Percentiles rank a stretch among this genome's conserved stretches.
phyloP scores from a whole-genome alignment of 2,329 filamentous ascomycete species.

The Davidsoniella neocaledoniae region DNA sequence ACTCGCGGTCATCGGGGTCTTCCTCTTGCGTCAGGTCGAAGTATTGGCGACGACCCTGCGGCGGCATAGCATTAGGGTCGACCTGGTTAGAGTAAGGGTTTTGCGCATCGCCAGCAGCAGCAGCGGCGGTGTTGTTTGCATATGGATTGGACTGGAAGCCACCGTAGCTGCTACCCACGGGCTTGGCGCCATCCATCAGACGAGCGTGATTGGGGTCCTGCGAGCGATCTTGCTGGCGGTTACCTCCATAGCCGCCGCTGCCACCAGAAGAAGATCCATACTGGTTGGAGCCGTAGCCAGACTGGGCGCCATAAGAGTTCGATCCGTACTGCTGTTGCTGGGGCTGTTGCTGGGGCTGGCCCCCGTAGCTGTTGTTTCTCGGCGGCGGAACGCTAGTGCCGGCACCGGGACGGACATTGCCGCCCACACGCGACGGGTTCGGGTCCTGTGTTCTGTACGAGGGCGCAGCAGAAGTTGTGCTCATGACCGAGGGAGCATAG shows the following conservation, averaged over 20 bases:
- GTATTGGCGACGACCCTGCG: slow-evolving; percentile 45
- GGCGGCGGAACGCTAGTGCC: slow-evolving; percentile 19
- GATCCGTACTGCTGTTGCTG: slow-evolving; percentile 4
- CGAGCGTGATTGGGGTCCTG: slow-evolving; percentile 28
- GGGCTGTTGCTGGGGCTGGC: slow-evolving; percentile 14
- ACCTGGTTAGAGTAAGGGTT: slow-evolving; percentile 11
- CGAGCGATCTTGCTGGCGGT: slow-evolving; percentile 20
- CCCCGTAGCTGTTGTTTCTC: slow-evolving; percentile 14
- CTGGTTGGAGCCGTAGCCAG: slow-evolving; percentile 36
- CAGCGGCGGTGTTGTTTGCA: slow-evolving; percentile 9
- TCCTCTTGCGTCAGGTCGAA: slow-evolving; percentile 63
- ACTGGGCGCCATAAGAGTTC: slow-evolving; percentile 14
- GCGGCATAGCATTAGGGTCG: slow-evolving; percentile 19
- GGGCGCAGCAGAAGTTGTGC: slow-evolving; percentile 8
- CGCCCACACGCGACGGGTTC: slow-evolving; percentile 7
- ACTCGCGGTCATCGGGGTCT: slow-evolving; percentile 55
- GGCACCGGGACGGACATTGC: slow-evolving; percentile 16
- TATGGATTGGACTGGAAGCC: slow-evolving; percentile 16
- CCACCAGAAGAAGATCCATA: slow-evolving; percentile 30
- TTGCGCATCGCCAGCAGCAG: slow-evolving; percentile 13
- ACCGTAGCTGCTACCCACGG: slow-evolving; percentile 13
- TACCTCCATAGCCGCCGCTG: slow-evolving; percentile 43
- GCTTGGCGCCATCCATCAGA: slow-evolving; percentile 9
- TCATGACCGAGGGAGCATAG: slow-evolving; percentile 10
- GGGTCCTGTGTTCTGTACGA: slow-evolving; percentile 9